A percentile compares a stretch with the other conserved stretches of the same genome.
Evolutionary conservation across 768 basidiomycete genomes (phyloP).

Genomic region (Sarcomyxa edulis): DNA sequence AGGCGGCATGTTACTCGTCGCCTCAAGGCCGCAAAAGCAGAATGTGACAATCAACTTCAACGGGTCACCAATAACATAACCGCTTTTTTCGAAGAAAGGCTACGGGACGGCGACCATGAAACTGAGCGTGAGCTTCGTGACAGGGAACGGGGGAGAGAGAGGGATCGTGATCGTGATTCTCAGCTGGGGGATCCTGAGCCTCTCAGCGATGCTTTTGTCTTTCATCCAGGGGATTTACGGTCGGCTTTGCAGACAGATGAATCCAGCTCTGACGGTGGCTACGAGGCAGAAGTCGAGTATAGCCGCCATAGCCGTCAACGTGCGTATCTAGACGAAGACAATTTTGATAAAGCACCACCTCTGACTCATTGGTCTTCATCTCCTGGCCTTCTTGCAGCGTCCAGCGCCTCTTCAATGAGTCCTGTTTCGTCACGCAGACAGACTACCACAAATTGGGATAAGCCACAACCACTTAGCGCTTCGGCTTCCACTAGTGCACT

Average conservation of each 20-base stretch:
- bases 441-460: conserved; percentile 62
- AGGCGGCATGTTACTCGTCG: conserved; percentile 90
- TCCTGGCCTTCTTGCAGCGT: conserved; percentile 57
- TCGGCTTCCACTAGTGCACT: conserved; percentile 53
- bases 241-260: conserved; percentile 61
- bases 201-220: conserved; percentile 57
- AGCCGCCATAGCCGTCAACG: conserved; percentile 68
- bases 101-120: conserved; percentile 69
- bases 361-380: conserved; percentile 53
- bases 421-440: conserved; percentile 69
- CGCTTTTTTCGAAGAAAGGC: conserved; percentile 86
- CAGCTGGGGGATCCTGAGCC: conserved; percentile 49
- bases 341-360: conserved; percentile 25
- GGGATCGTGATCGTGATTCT: conserved; percentile 51
- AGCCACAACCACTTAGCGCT: conserved; percentile 45
- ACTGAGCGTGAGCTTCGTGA: conserved; percentile 58
- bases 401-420: conserved; percentile 58
- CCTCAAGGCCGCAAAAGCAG: conserved; percentile 89
- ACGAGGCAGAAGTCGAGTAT: conserved; percentile 71
- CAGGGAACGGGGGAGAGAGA: conserved; percentile 35
- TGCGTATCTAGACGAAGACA: conserved; percentile 53
- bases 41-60: conserved; percentile 94
- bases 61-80: conserved; percentile 94
- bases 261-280: conserved; percentile 76
- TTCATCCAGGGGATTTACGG: conserved; percentile 52